Percentiles rank a stretch among this genome's conserved stretches.
These are phyloP conservation scores for Naganishia antarctica DNA, from an alignment of 768 basidiomycete species.

Conservation along the genomic window DNA sequence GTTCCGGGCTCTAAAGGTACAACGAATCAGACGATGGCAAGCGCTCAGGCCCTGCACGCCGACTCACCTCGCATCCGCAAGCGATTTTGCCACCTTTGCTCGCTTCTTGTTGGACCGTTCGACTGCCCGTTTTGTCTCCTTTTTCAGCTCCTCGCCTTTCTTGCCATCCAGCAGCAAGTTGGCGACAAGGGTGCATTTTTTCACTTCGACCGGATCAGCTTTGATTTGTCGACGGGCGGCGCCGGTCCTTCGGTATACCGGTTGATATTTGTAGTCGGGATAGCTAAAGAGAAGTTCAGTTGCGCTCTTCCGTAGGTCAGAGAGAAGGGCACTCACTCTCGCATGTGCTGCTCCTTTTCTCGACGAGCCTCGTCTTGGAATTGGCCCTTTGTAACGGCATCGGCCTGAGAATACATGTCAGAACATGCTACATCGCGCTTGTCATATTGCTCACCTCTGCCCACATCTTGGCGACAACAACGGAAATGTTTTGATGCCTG, in stretches of 20 bases:
- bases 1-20: background rate
- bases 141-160: conserved; percentile 37
- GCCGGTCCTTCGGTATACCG: conserved; percentile 44
- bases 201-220: conserved; percentile 45
- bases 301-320: background rate
- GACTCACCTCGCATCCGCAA: conserved; percentile 12
- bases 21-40: background rate
- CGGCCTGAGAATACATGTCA: conserved; percentile 30
- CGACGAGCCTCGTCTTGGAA: conserved; percentile 45
- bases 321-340: conserved; percentile 35
- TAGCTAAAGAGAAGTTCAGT: conserved; percentile 28
- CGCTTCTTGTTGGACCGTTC: conserved; percentile 38
- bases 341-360: conserved; percentile 48
- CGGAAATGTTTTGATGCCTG: conserved; percentile 68
- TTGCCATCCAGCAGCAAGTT: conserved; percentile 42
- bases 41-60: background rate
- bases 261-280: conserved; percentile 47
- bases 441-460: conserved; percentile 51
- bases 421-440: background rate
- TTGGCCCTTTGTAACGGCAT: conserved; percentile 39
- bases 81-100: background rate
- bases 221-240: conserved; percentile 43
- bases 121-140: conserved; percentile 26
- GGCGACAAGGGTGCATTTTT: conserved; percentile 41
- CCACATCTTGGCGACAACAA: conserved; percentile 68